Conservation (phyloP, 306 rosid species). For the Corylus avellana region DNA sequence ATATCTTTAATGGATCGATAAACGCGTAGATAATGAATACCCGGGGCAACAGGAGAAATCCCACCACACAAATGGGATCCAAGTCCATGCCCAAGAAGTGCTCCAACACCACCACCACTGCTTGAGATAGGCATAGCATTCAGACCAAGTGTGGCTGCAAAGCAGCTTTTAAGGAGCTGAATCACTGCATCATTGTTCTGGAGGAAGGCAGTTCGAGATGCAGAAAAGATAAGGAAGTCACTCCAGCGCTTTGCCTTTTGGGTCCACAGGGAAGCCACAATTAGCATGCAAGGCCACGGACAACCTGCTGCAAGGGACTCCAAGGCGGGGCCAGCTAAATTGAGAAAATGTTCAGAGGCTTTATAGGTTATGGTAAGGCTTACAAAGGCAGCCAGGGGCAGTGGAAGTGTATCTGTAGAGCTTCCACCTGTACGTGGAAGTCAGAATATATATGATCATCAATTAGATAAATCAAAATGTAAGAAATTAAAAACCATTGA, state of each 20-base stretch:
- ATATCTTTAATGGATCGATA: conserved; percentile 49
- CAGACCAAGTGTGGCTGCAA: conserved; percentile 49
- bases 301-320: conserved; percentile 64
- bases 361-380: conserved; percentile 63
- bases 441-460: not conserved
- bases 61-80: conserved; percentile 62
- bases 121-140: conserved; percentile 37
- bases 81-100: conserved; percentile 63
- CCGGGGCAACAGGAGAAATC: conserved; percentile 59
- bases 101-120: conserved; percentile 49
- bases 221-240: conserved; percentile 58
- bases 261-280: conserved; percentile 64
- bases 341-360: conserved; percentile 55
- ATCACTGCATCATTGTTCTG: conserved; percentile 50
- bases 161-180: conserved; percentile 61
- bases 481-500: too few species aligned
- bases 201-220: conserved; percentile 63
- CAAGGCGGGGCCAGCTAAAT: conserved; percentile 60
- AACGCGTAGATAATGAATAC: conserved; percentile 55
- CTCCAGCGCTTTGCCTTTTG: conserved; percentile 65
- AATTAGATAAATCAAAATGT: too few species aligned
- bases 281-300: conserved; percentile 70
- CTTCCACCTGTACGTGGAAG: conserved; percentile 37
- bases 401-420: conserved; percentile 57
- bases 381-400: conserved; percentile 62